phyloP scores from a whole-genome alignment of 192 early-diverging fungal genomes.

The Geranomyces michiganensis region DNA sequence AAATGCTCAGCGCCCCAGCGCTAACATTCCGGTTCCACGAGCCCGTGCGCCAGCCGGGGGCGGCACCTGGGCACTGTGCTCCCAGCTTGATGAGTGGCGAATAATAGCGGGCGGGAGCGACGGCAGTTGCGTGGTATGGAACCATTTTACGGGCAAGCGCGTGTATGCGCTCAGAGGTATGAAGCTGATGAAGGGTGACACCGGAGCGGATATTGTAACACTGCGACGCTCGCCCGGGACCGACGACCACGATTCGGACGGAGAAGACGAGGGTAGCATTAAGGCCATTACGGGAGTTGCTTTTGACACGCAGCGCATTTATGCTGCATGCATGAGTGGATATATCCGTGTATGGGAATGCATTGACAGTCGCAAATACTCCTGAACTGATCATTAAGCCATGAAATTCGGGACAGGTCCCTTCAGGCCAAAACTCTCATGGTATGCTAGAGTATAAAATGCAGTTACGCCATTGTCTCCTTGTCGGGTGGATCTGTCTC shows the following conservation, averaged over 20 bases:
- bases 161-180: slow-evolving; percentile 14
- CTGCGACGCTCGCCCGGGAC: background rate
- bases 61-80: slow-evolving; percentile 24
- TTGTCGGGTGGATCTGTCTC: too few species aligned
- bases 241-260: background rate
- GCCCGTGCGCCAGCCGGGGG: background rate
- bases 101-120: slow-evolving; percentile 30
- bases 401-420: too few species aligned
- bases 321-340: slow-evolving; percentile 5
- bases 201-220: background rate
- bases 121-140: slow-evolving; percentile 33
- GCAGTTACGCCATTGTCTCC: too few species aligned
- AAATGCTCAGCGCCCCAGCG: background rate
- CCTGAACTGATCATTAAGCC: too few species aligned
- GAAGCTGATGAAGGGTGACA: background rate
- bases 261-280: background rate
- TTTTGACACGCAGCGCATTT: slow-evolving; percentile 3
- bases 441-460: too few species aligned
- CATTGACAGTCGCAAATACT: background rate
- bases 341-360: slow-evolving; percentile 1
- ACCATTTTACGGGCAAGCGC: slow-evolving; percentile 19
- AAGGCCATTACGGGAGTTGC: slow-evolving; percentile 5
- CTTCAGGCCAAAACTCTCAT: too few species aligned
- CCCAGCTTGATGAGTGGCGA: slow-evolving; percentile 28
- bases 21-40: background rate